phyloP scores from a whole-genome alignment of 1,284 basidiomycete species.

The Laetiporus sulphureus region DNA sequence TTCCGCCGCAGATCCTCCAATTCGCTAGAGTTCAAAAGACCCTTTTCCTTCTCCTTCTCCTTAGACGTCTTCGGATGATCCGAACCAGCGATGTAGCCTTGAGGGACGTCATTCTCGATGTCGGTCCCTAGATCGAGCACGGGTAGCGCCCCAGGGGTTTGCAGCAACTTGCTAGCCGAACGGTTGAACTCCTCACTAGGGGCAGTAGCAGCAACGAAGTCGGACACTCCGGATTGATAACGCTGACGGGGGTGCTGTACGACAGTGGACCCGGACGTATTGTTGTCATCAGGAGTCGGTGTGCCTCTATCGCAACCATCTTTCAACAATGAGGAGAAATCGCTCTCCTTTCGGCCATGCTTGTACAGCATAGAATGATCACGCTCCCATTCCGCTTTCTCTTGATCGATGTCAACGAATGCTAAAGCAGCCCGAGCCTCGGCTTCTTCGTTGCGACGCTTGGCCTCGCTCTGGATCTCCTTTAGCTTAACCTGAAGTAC shows the following conservation, averaged over 20 bases:
- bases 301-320: constrained; percentile 28
- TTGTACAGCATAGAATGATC: constrained; percentile 63
- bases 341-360: constrained; percentile 60
- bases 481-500: constrained; percentile 73
- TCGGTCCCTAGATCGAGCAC: constrained; percentile 66
- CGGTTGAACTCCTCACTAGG: constrained; percentile 52
- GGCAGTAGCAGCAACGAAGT: constrained; percentile 57
- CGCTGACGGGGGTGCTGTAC: constrained; percentile 47
- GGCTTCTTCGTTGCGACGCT: constrained; percentile 66
- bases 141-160: constrained; percentile 56
- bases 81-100: constrained; percentile 44
- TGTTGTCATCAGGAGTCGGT: constrained; percentile 43
- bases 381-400: constrained; percentile 83
- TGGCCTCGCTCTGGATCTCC: constrained; percentile 75
- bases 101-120: constrained; percentile 67
- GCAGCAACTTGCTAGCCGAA: constrained; percentile 36
- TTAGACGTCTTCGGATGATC: constrained; percentile 20
- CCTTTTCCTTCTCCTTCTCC: constrained; percentile 27
- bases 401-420: constrained; percentile 60
- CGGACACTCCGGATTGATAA: constrained; percentile 60
- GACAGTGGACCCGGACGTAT: constrained; percentile 42
- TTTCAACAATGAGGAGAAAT: constrained; percentile 36
- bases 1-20: constrained; percentile 58
- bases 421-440: constrained; percentile 71
- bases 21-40: constrained; percentile 39